Evolutionary conservation across 352 stramenopile species (phyloP).

Genomic region (Phytopythium cucurbitacearum): DNA sequence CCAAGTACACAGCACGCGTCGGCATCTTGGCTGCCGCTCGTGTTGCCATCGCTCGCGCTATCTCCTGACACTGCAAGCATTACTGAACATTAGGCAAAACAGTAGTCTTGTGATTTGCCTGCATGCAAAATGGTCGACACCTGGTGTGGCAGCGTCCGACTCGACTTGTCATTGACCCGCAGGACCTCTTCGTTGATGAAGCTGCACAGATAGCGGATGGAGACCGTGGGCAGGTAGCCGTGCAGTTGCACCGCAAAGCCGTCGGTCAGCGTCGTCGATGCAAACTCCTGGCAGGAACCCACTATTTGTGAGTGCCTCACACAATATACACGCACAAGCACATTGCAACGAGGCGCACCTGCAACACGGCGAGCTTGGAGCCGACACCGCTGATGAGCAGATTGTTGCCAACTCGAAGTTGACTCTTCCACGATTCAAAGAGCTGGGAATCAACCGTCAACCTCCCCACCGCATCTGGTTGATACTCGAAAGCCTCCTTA

Average conservation of each 20-base stretch:
- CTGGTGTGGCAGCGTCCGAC: slow-evolving; percentile 2
- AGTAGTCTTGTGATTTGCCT: too few species aligned
- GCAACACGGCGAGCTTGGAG: slow-evolving; percentile 47
- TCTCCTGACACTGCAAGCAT: slow-evolving; percentile 4
- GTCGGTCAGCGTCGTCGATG: slow-evolving; percentile 18
- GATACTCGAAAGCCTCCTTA: background rate
- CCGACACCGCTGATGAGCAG: slow-evolving; percentile 49
- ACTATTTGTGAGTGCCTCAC: background rate
- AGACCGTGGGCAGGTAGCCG: slow-evolving; percentile 51
- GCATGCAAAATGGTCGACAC: background rate
- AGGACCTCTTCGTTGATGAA: slow-evolving; percentile 34
- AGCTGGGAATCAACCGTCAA: background rate
- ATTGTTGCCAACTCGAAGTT: slow-evolving; percentile 44
- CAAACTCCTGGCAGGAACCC: slow-evolving; percentile 32
- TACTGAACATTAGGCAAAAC: too few species aligned
- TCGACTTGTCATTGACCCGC: background rate
- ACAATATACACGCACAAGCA: background rate
- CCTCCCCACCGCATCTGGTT: background rate
- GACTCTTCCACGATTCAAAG: slow-evolving; percentile 37
- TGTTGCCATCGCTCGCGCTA: background rate
- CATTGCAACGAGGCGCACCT: slow-evolving; percentile 16
- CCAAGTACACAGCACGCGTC: slow-evolving; percentile 24
- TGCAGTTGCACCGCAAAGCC: slow-evolving; percentile 44
- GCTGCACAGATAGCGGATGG: slow-evolving; percentile 33
- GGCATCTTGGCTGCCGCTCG: background rate